A percentile compares a stretch with the other conserved stretches of the same genome.
Evolutionary conservation across 2,329 filamentous ascomycete species (phyloP).

Genomic region (Aspergillus brasiliensis): DNA sequence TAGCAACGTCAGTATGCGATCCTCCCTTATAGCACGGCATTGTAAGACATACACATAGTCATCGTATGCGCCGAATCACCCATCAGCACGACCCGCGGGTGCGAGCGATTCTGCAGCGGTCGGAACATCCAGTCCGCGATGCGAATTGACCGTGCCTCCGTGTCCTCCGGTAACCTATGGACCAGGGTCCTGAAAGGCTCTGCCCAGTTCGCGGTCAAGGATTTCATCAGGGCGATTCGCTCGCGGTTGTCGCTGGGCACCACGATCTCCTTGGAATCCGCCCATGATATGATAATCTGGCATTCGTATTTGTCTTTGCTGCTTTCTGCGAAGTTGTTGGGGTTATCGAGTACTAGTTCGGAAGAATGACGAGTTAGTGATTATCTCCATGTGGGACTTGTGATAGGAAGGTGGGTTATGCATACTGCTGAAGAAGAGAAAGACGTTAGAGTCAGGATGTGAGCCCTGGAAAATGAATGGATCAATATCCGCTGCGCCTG

Average conservation of each 20-base stretch:
- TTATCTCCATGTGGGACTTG: neutral
- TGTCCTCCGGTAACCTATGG: constrained; percentile 43
- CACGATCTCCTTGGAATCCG: constrained; percentile 37
- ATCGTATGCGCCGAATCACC: constrained; percentile 62
- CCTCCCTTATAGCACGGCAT: neutral
- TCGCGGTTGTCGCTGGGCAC: constrained; percentile 46
- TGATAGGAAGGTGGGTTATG: neutral
- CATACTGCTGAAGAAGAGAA: constrained; percentile 57
- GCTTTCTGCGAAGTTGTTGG: constrained; percentile 43
- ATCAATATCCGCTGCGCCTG: constrained; percentile 51
- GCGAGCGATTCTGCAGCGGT: constrained; percentile 37
- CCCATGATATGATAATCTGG: constrained; percentile 59
- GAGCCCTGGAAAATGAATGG: constrained; percentile 59
- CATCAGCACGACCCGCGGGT: constrained; percentile 50
- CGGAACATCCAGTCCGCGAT: constrained; percentile 51
- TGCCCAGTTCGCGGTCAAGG: constrained; percentile 51
- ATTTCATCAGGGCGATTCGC: constrained; percentile 47
- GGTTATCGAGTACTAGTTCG: constrained; percentile 51
- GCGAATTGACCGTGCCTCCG: constrained; percentile 50
- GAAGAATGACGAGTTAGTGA: neutral
- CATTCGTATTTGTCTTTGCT: constrained; percentile 44
- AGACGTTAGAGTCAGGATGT: constrained; percentile 54
- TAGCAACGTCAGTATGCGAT: neutral
- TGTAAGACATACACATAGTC: constrained; percentile 58
- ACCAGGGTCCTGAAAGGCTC: constrained; percentile 53